These are phyloP conservation scores for Dioszegia crocea DNA, from an alignment of 768 basidiomycete species.

Conservation along the genomic window DNA sequence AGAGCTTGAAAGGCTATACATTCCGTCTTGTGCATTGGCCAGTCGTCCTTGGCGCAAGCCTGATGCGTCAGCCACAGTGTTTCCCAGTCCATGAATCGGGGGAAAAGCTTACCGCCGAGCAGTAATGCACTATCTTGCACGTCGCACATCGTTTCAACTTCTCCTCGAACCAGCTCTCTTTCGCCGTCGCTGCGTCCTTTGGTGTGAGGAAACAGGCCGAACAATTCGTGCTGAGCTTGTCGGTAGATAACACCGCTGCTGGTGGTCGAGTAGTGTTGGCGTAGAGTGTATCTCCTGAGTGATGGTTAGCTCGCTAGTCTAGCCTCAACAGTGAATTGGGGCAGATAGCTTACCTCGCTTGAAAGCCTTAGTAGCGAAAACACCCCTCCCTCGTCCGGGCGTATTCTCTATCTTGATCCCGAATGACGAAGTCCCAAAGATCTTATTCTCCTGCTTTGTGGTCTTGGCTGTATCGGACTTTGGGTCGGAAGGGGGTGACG, in stretches of 20 bases:
- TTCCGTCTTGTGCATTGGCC: conserved; percentile 72
- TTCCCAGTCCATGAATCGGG: background rate
- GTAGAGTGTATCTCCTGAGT: conserved; percentile 59
- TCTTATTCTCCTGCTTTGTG: background rate
- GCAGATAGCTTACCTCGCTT: conserved; percentile 11
- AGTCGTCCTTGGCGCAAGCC: conserved; percentile 70
- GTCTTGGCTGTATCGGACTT: background rate
- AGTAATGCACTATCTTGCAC: conserved; percentile 72
- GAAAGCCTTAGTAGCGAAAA: conserved; percentile 14
- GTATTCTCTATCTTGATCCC: conserved; percentile 10
- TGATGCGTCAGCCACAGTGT: conserved; percentile 35
- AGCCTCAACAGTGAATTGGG: background rate
- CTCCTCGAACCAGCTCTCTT: background rate
- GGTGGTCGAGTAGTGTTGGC: conserved; percentile 59
- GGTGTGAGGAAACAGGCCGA: conserved; percentile 58
- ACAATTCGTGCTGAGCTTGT: conserved; percentile 62
- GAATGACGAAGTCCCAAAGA: conserved; percentile 3
- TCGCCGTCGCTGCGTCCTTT: conserved; percentile 22
- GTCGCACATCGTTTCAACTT: conserved; percentile 66
- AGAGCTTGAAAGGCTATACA: conserved; percentile 61
- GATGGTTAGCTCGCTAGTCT: background rate
- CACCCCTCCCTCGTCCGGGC: conserved; percentile 22
- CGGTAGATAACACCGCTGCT: conserved; percentile 63
- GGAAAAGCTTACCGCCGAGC: conserved; percentile 59
- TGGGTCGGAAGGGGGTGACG: background rate